Evolutionary conservation across 164 flowering plant species (phyloP), one percentile per base, ranked within the genome.

Genomic region (Liquidambar formosana): DNA sequence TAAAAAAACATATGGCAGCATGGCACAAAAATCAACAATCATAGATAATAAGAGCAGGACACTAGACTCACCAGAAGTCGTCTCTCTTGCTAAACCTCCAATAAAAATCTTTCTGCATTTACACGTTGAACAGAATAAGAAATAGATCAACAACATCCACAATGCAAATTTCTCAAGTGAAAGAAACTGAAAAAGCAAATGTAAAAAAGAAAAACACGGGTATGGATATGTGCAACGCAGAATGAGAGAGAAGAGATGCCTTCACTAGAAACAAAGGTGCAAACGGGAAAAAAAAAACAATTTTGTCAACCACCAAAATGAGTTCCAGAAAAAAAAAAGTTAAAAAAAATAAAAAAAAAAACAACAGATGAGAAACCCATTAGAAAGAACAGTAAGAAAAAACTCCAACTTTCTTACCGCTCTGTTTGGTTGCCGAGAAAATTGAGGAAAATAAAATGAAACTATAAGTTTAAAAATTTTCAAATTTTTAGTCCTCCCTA

Each of bases 21-120:
- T 12, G 22, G 8, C 19, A 9, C 18, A 18, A 70, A 60, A 44
- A 49, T 48, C 0, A 45, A 65, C 23, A n/a, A 46, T 19, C 8
- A 47, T 23, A 57, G 38, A 16, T 44, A 57, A 66, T 8, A 18
- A 21, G 41, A 25, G 27, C 65, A 61, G 52, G 25, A 49, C 52
- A 48, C 72, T 60, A 41, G 61, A 76, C 87, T 69, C 67, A 91
- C 97, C 90, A 48, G 80, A 38, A 64, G 93, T 85, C 2, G 97
- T 88, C 67, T 92, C 97, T 77, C 89, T 87, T 38, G 97, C 87
- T 66, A 92, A 84, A 77, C 97, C 97, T 57, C 97, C 97, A 57
- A 92, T 81, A 72, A 92, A 92, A 26, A 92, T 92, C 74, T 92
- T 92, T 63, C 97, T 92, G 86, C 79, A 75, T 80, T 75, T 67